Evolutionary conservation across 345 rosid species (phyloP).

Genomic region (Kernera saxatilis): DNA sequence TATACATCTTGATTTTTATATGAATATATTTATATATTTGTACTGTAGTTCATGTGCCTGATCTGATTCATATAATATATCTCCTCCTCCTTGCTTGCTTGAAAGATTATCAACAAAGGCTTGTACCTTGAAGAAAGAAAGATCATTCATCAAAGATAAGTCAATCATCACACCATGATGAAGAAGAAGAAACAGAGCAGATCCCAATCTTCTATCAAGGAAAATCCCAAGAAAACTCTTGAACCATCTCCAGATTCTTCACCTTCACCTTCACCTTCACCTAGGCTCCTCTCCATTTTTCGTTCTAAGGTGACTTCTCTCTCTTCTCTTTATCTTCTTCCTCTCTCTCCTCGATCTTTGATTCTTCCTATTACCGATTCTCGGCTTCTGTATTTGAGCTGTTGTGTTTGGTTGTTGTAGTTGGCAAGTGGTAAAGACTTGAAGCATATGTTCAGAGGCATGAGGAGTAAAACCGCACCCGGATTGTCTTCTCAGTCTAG

Average conservation of each 20-base stretch:
- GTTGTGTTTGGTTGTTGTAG: conserved; percentile 9
- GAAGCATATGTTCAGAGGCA: conserved; percentile 27
- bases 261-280: conserved; percentile 25
- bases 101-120: conserved; percentile 9
- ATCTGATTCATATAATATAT: conserved; percentile 21
- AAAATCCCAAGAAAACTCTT: conserved; percentile 6
- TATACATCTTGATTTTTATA: conserved; percentile 1
- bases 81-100: conserved; percentile 10
- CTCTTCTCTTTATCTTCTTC: neutral
- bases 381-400: neutral
- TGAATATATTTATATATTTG: neutral
- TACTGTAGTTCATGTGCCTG: conserved; percentile 18
- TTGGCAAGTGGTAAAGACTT: conserved; percentile 29
- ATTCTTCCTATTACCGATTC: neutral
- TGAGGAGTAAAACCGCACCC: conserved; percentile 29
- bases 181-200: conserved; percentile 31
- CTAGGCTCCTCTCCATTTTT: conserved; percentile 23
- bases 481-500: conserved; percentile 40
- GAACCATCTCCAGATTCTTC: conserved; percentile 23
- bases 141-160: conserved; percentile 10
- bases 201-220: conserved; percentile 16
- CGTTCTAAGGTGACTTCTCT: conserved; percentile 31
- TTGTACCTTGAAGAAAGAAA: neutral
- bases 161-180: conserved; percentile 26
- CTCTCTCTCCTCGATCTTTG: neutral